Evolutionary conservation across 2,329 filamentous ascomycete species (phyloP).

Genomic region (Cladosporium phlei): DNA sequence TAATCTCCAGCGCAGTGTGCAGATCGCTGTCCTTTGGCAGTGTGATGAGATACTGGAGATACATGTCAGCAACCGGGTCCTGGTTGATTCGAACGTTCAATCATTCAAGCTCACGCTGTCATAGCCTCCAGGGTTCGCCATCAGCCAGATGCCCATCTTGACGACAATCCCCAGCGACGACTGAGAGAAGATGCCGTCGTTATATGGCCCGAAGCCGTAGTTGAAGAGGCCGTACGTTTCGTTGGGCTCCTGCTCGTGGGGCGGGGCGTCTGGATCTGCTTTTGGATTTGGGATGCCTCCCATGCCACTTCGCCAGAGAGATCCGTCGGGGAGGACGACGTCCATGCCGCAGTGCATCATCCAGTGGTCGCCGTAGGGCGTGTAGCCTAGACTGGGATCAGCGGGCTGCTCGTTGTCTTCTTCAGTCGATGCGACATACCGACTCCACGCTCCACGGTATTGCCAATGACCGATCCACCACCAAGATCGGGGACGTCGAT

Average conservation of each 20-base stretch:
- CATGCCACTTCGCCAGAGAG: slow-evolving; percentile 39
- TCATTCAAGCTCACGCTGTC: not conserved
- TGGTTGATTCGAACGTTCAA: not conserved
- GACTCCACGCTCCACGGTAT: slow-evolving; percentile 45
- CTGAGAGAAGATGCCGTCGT: slow-evolving; percentile 35
- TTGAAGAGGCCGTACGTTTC: slow-evolving; percentile 30
- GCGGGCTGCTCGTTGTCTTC: not conserved
- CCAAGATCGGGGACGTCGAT: slow-evolving; percentile 47
- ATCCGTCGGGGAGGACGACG: slow-evolving; percentile 39
- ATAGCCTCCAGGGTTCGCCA: slow-evolving; percentile 50
- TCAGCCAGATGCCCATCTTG: slow-evolving; percentile 53
- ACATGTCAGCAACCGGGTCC: slow-evolving; percentile 30
- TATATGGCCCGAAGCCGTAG: slow-evolving; percentile 35
- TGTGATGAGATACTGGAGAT: slow-evolving; percentile 34
- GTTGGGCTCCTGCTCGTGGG: slow-evolving; percentile 20
- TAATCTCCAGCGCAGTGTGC: slow-evolving; percentile 45
- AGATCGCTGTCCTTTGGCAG: slow-evolving; percentile 49
- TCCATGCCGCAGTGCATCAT: slow-evolving; percentile 43
- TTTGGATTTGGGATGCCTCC: slow-evolving; percentile 33
- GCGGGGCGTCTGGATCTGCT: slow-evolving; percentile 19
- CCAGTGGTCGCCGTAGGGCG: slow-evolving; percentile 42
- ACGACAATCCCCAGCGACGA: slow-evolving; percentile 34
- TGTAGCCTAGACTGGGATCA: slow-evolving; percentile 26
- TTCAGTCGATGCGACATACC: slow-evolving; percentile 1
- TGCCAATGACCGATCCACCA: slow-evolving; percentile 48